A percentile compares a stretch with the other conserved stretches of the same genome.
These are phyloP conservation scores for Sphaerulina musiva DNA, from an alignment of 2,329 filamentous ascomycete genomes.

Conservation along the genomic window DNA sequence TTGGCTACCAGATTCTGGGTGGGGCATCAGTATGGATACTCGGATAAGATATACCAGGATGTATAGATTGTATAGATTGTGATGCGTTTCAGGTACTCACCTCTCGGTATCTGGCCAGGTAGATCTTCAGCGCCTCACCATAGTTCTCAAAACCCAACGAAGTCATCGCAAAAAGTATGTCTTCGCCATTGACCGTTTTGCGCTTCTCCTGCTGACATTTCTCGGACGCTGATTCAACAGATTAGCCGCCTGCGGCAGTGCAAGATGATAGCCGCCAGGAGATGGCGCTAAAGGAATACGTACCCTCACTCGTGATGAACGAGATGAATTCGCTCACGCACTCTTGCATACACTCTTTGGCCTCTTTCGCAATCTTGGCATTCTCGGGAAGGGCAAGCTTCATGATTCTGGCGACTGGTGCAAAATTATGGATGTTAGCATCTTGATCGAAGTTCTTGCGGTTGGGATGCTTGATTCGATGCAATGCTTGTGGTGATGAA, in stretches of 20 bases:
- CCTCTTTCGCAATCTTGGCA: constrained; percentile 92
- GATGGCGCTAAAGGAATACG: constrained; percentile 34
- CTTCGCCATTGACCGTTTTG: constrained; percentile 98
- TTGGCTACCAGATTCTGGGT: constrained; percentile 70
- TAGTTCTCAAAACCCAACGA: constrained; percentile 99
- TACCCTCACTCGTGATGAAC: constrained; percentile 98
- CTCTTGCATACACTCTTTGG: constrained; percentile 99
- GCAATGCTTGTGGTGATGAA: constrained; percentile 25
- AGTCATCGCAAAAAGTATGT: constrained; percentile 98
- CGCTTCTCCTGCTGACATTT: constrained; percentile 99
- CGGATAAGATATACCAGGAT: constrained; percentile 12
- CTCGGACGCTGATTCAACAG: constrained; percentile 66
- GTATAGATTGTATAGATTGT: neutral
- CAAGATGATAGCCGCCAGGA: constrained; percentile 14
- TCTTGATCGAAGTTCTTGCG: constrained; percentile 50
- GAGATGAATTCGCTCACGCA: constrained; percentile 99
- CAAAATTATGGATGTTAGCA: constrained; percentile 92
- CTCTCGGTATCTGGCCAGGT: constrained; percentile 94
- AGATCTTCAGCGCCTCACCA: constrained; percentile 94
- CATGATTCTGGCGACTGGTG: constrained; percentile 97
- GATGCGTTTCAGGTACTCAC: constrained; percentile 53
- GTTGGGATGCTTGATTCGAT: constrained; percentile 26
- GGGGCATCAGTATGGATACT: constrained; percentile 10
- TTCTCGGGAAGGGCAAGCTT: constrained; percentile 96
- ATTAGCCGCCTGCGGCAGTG: constrained; percentile 15